Evolutionary conservation across 2,329 filamentous ascomycete genomes (phyloP).

Genomic region (Colletotrichum spaethianum): DNA sequence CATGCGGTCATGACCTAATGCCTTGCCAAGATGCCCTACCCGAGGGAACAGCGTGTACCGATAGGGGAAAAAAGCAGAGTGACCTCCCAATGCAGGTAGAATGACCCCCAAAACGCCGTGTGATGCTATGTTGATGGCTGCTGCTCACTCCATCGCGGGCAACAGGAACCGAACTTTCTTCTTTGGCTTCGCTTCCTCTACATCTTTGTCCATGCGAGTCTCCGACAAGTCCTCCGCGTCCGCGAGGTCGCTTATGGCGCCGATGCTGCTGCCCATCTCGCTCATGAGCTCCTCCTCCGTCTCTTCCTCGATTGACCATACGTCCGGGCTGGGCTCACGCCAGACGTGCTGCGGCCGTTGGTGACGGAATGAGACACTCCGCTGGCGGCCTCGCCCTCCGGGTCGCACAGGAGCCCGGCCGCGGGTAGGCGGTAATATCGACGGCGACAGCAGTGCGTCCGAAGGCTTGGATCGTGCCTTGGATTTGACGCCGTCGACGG

Average conservation of each 20-base stretch:
- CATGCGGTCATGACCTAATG: slow-evolving; percentile 12
- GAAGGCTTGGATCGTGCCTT: slow-evolving; percentile 46
- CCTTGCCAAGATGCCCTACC: slow-evolving; percentile 7
- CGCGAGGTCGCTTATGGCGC: slow-evolving; percentile 49
- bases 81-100: slow-evolving; percentile 45
- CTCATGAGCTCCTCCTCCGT: slow-evolving; percentile 67
- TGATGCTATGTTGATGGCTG: slow-evolving; percentile 15
- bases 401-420: slow-evolving; percentile 44
- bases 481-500: slow-evolving; percentile 52
- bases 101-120: slow-evolving; percentile 21
- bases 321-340: slow-evolving; percentile 71
- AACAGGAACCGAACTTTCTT: slow-evolving; percentile 72
- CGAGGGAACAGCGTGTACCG: slow-evolving; percentile 23
- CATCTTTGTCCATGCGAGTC: slow-evolving; percentile 46
- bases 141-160: slow-evolving; percentile 55
- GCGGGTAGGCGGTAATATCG: slow-evolving; percentile 49
- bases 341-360: slow-evolving; percentile 64
- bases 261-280: slow-evolving; percentile 55
- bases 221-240: slow-evolving; percentile 42
- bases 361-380: slow-evolving; percentile 50
- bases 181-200: slow-evolving; percentile 63
- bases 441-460: slow-evolving; percentile 52
- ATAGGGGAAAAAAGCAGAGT: slow-evolving; percentile 28
- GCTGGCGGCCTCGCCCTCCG: slow-evolving; percentile 48
- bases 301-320: slow-evolving; percentile 73